These are phyloP conservation scores for Porodaedalea pini DNA, from an alignment of 1,284 basidiomycete genomes.

Conservation along the genomic window DNA sequence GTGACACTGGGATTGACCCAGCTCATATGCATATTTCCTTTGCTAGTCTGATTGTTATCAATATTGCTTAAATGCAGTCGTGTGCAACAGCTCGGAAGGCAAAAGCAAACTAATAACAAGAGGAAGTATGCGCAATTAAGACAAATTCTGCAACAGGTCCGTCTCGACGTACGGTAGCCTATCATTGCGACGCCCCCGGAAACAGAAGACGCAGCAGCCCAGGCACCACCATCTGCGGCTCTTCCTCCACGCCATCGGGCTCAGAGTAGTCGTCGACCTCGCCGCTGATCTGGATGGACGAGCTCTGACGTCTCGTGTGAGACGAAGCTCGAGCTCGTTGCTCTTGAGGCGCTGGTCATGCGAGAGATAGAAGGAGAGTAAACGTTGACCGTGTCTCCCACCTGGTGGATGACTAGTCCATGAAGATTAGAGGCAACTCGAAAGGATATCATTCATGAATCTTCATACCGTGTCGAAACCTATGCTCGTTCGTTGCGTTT, in stretches of 20 bases:
- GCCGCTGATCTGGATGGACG: not conserved
- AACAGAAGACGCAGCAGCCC: not conserved
- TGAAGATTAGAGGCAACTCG: not conserved
- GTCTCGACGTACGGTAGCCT: not conserved
- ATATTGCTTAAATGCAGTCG: not conserved
- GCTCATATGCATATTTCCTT: no score
- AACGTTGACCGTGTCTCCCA: slow-evolving; percentile 2
- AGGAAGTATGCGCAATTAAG: no score
- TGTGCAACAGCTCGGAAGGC: no score
- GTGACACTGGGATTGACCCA: no score
- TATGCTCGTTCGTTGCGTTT: slow-evolving; percentile 2
- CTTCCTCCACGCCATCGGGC: not conserved
- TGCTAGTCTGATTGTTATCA: no score
- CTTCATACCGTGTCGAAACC: slow-evolving; percentile 4
- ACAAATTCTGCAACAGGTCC: not conserved
- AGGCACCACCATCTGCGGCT: not conserved
- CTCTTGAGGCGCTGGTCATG: slow-evolving; percentile 11
- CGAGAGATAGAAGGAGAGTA: slow-evolving; percentile 13
- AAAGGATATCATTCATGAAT: not conserved
- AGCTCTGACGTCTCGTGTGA: not conserved
- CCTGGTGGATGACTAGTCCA: slow-evolving; percentile 8
- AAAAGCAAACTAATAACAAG: no score
- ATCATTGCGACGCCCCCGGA: no score
- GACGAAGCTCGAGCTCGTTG: not conserved
- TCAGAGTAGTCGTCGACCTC: not conserved